Base-by-base conservation (phyloP, 257 asterid genomes). In the Capsicum rhomboideum region DNA sequence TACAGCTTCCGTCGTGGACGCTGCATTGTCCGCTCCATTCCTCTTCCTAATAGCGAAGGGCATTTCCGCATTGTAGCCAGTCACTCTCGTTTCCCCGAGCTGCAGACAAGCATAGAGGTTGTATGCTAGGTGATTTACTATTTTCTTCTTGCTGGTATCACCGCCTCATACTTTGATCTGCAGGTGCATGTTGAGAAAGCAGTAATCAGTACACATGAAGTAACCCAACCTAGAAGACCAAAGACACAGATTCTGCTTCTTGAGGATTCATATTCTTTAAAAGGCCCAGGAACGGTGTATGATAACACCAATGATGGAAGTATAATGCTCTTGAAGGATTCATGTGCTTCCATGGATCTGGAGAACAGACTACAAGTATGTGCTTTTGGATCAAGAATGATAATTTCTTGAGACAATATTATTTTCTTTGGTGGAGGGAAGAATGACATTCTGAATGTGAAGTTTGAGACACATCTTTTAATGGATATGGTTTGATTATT, bases 81-180 rank as follows among this genome's bases (percentile, higher is more conserved):
- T 79, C 96, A 94, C 87, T 91, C 95, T 66, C 85, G 88, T 78
- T 88, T 90, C 87, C 90, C 89, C 10, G 93, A 94, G 55, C 88
- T 94, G 55, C 86, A 84, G 66, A 66, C 75, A 80, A 68, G 83
- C 64, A 53, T 92, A 85, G 89, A 94, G 98, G 98, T 94, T 63
- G 74, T 66, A 59, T 52, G 37, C 17, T 46, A 54, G 75, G 72
- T 66, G 46, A 18, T 28, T 83, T 55, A 42, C 34, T 64, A 50
- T 14, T 80, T 34, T 52, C 46, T 11, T 54, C 63, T 64, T 84
- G 55, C 26, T 52, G 42, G 44, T 50, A 50, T 28, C 63, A 1
- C 10, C 37, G 20, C 20, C 82, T 6, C 34, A 66, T 56, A 69
- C 52, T 67, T 59, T 74, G 81, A 49, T 80, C 29, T 50, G 6